phyloP scores from a whole-genome alignment of 2,329 filamentous ascomycete genomes.

The Aspergillus persii region DNA sequence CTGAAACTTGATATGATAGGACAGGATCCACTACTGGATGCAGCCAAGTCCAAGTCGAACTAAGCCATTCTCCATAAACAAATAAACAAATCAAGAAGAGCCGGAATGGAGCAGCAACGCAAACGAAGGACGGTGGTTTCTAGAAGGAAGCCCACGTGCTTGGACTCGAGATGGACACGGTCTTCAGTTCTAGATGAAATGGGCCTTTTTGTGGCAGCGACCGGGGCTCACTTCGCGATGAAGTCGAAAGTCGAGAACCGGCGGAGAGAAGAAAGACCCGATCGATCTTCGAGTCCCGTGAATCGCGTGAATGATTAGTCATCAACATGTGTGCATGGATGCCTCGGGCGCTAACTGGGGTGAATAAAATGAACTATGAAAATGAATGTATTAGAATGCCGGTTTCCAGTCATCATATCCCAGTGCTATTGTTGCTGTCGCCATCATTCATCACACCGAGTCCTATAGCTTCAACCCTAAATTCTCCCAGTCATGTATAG shows the following conservation, averaged over 20 bases:
- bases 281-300: too few relatives aligned
- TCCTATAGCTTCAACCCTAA: too few relatives aligned
- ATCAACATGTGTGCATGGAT: background rate
- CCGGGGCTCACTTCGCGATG: background rate
- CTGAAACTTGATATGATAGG: background rate
- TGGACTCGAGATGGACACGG: background rate
- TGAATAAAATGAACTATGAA: too few relatives aligned
- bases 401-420: background rate
- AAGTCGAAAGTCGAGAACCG: background rate
- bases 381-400: too few relatives aligned
- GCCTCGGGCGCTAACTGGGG: background rate
- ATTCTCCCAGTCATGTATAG: too few relatives aligned
- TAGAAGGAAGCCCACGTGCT: background rate
- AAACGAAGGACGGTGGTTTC: background rate
- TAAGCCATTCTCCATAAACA: background rate
- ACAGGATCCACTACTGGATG: background rate
- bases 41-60: background rate
- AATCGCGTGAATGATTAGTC: too few relatives aligned
- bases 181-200: background rate
- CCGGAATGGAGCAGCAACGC: background rate
- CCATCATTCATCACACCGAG: background rate
- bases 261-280: background rate
- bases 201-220: background rate
- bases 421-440: background rate
- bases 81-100: conserved; percentile 1